Evolutionary conservation across 148 eudicot species (phyloP).

Genomic region (Mesembryanthemum crystallinum): DNA sequence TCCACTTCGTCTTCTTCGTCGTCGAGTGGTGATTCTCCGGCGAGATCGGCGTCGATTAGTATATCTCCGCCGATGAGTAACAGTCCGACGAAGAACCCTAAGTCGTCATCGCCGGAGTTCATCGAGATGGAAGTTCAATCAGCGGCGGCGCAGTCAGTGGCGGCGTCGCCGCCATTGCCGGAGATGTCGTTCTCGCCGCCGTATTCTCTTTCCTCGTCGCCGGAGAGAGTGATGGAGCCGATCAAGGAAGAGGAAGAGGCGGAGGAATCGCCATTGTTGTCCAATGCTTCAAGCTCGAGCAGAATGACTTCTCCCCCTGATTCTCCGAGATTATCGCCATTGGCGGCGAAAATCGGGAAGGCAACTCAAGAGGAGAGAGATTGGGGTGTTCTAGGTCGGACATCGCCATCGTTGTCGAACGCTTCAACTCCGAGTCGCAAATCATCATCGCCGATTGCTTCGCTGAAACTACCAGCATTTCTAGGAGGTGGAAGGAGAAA

Average conservation of each 20-base stretch:
- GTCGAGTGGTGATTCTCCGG: slow-evolving; percentile 53
- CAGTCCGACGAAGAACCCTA: slow-evolving; percentile 45
- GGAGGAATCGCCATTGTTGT: slow-evolving; percentile 46
- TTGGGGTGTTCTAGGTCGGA: slow-evolving; percentile 30
- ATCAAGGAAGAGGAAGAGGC: slow-evolving; percentile 42
- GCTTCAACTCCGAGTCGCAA: slow-evolving; percentile 27
- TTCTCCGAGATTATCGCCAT: slow-evolving; percentile 43
- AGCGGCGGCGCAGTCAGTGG: neutral
- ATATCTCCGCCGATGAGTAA: slow-evolving; percentile 67
- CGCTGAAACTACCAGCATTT: slow-evolving; percentile 36
- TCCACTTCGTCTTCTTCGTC: slow-evolving; percentile 58
- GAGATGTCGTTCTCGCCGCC: slow-evolving; percentile 39
- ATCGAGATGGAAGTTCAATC: slow-evolving; percentile 41
- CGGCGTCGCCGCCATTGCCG: slow-evolving; percentile 36
- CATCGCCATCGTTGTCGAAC: slow-evolving; percentile 25
- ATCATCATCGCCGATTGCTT: slow-evolving; percentile 31
- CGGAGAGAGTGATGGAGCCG: slow-evolving; percentile 38
- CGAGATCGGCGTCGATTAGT: slow-evolving; percentile 59
- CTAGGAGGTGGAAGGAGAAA: slow-evolving; percentile 38
- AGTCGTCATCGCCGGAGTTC: slow-evolving; percentile 65
- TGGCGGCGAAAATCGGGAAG: slow-evolving; percentile 27
- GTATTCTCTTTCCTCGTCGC: slow-evolving; percentile 41
- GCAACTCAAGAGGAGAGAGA: slow-evolving; percentile 34
- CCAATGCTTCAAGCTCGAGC: slow-evolving; percentile 35
- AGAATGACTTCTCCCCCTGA: slow-evolving; percentile 32